Evolutionary conservation across 2,329 filamentous ascomycete genomes (phyloP), one percentile per base, ranked within the genome.

Genomic region (Penicillium occitanis): DNA sequence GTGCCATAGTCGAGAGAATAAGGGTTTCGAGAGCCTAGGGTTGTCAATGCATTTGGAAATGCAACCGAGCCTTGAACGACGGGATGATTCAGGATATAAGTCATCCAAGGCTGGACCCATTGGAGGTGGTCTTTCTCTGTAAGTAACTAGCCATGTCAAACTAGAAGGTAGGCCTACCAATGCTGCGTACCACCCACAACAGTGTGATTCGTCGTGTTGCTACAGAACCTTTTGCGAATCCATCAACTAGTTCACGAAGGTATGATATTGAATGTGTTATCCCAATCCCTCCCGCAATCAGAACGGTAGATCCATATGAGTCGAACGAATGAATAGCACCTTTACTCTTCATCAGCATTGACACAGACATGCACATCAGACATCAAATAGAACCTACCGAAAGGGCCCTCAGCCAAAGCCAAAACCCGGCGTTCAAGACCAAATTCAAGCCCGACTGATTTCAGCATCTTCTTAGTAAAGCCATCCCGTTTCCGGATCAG

Each of bases 221-320:
- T 51, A 91, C 87, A 0, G 87, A 92, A 67, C 86, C 85, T 1
- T 85, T 81, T 65, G 86, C 85, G 77, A 85, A 89, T 4, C 88
- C 89, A 64, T 87, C 79, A 68, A 92, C 83, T 13, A 92, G 81
- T 57, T 92, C 88, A 66, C 87, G 88, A 4, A 96, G 84, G 77
- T 94, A 93, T 42, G 91, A 91, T 46, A 97, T 86, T 76, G 95
- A 92, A 76, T 97, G 93, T 0, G 93, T 96, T 78, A 97, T 97
- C 68, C 93, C 93, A 6, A 93, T 92, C 61, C 93, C 91, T 66
- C 91, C 92, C n/a, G 92, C 92, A 74, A 96, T 91, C 66, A 97
- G 88, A 67, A 97, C 86, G 53, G 88, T 87, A 61, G 94, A 93
- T 42, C 93, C 93, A 78, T 96, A 97, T n/a, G 92, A 96, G 77